A percentile compares a stretch with the other conserved stretches of the same genome.
Conservation (phyloP, 345 rosid species). For the Orychophragmus violaceus region DNA sequence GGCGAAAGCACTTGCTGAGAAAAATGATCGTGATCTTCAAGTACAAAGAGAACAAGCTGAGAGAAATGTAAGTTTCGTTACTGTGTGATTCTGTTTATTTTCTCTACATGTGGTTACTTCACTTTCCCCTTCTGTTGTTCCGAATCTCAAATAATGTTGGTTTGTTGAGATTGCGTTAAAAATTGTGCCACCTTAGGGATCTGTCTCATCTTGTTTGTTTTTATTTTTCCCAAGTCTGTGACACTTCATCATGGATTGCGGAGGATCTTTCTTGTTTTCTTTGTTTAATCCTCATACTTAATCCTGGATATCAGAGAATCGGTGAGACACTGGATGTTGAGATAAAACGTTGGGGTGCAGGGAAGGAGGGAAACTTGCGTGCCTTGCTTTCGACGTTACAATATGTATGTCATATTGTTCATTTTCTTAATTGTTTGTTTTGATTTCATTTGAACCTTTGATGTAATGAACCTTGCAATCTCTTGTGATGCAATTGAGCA, state of each 20-base stretch:
- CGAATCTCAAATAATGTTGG: background rate
- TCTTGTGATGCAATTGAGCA: slow-evolving; percentile 26
- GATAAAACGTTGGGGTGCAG: slow-evolving; percentile 95
- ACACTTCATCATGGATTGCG: background rate
- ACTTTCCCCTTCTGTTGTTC: too few species aligned
- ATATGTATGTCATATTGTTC: slow-evolving; percentile 50
- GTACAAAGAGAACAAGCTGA: too few species aligned
- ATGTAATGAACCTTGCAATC: background rate
- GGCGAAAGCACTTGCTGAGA: slow-evolving; percentile 95
- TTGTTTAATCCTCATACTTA: background rate
- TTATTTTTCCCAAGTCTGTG: background rate
- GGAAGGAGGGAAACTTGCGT: slow-evolving; percentile 86
- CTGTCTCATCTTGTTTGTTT: background rate
- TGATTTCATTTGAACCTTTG: background rate
- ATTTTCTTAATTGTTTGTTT: background rate
- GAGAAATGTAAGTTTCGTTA: slow-evolving; percentile 65
- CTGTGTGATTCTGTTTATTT: background rate
- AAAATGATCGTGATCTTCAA: too few species aligned
- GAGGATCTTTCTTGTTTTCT: background rate
- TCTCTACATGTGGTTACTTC: background rate
- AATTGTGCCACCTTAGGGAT: background rate
- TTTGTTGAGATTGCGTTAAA: background rate
- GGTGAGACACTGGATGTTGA: slow-evolving; percentile 73
- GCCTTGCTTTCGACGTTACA: slow-evolving; percentile 87
- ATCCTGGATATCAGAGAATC: slow-evolving; percentile 9